phyloP scores from a whole-genome alignment of 2,329 filamentous ascomycete species.

The Fusarium nygamai region DNA sequence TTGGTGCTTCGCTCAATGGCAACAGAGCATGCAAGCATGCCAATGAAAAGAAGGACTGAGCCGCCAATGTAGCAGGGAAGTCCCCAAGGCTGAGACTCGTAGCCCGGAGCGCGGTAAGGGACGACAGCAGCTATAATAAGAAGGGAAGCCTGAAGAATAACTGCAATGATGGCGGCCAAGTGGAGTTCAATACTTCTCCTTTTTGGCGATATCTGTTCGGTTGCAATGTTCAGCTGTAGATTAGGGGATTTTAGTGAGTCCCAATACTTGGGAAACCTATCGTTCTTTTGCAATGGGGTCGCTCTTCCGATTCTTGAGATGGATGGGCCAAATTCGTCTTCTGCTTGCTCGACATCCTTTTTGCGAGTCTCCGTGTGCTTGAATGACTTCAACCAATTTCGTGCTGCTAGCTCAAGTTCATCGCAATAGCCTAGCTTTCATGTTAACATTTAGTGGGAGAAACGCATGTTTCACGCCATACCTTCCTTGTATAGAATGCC shows the following conservation, averaged over 20 bases:
- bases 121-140: not conserved
- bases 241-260: rapidly evolving
- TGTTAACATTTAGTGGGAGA: not conserved
- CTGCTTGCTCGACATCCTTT: not conserved
- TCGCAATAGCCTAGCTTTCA: not conserved
- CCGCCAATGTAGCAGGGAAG: not conserved
- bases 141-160: not conserved
- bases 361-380: not conserved
- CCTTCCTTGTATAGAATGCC: not conserved
- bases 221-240: not conserved
- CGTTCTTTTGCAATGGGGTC: not conserved
- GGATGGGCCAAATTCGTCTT: no score
- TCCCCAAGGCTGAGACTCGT: not conserved
- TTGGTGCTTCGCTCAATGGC: not conserved
- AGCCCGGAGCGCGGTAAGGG: rapidly evolving
- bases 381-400: not conserved
- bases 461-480: not conserved
- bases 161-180: not conserved
- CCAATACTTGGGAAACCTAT: not conserved
- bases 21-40: not conserved
- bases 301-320: not conserved
- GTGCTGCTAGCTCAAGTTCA: not conserved
- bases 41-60: not conserved
- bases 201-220: not conserved
- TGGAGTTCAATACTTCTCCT: not conserved